phyloP scores from a whole-genome alignment of 495 filamentous ascomycete genomes.

The Hypomontagnella monticulosa region DNA sequence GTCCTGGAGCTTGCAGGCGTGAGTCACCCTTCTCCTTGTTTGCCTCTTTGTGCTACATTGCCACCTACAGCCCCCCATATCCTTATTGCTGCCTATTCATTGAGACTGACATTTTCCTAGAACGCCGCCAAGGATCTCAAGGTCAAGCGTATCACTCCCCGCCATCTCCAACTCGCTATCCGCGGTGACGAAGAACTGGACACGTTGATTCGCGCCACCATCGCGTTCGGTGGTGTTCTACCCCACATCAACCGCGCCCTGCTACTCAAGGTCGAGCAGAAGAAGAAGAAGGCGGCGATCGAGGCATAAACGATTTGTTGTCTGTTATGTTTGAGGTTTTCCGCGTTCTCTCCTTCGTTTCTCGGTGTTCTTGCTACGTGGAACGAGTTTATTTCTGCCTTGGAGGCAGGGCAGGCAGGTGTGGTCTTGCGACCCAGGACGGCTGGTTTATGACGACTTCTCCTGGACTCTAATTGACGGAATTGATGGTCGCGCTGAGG shows the following conservation, averaged over 20 bases:
- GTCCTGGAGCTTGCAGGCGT: slow-evolving; percentile 95
- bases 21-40: slow-evolving; percentile 48
- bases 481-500: slow-evolving; percentile 20
- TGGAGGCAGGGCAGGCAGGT: neutral
- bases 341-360: slow-evolving; percentile 28
- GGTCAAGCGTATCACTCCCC: slow-evolving; percentile 99
- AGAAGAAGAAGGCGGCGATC: slow-evolving; percentile 89
- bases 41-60: slow-evolving; percentile 22
- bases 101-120: slow-evolving; percentile 48
- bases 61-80: slow-evolving; percentile 3
- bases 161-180: slow-evolving; percentile 97
- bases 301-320: slow-evolving; percentile 56
- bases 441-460: slow-evolving; percentile 31
- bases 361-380: slow-evolving; percentile 27
- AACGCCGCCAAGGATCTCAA: slow-evolving; percentile 99
- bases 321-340: slow-evolving; percentile 14
- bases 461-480: slow-evolving; percentile 20
- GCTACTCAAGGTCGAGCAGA: slow-evolving; percentile 98
- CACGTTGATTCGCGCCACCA: slow-evolving; percentile 95
- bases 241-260: slow-evolving; percentile 99
- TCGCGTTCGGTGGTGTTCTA: slow-evolving; percentile 97
- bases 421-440: slow-evolving; percentile 11
- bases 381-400: slow-evolving; percentile 13
- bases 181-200: slow-evolving; percentile 98
- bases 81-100: neutral